Percentiles rank a stretch among this genome's conserved stretches.
Evolutionary conservation across 2,329 filamentous ascomycete genomes (phyloP).

Genomic region (Neonectria sp.): DNA sequence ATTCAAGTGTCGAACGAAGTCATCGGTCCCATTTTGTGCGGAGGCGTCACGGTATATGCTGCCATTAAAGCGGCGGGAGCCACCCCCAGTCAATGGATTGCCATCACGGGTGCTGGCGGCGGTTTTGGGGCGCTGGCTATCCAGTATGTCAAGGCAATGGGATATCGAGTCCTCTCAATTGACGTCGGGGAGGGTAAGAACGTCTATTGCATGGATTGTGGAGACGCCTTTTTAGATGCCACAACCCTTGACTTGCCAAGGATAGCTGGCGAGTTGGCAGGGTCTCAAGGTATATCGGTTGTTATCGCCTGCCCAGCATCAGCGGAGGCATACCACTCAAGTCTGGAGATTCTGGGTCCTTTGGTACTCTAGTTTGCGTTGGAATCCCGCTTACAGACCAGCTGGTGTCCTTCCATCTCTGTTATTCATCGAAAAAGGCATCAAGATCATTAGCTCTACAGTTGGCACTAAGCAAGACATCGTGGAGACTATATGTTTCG

Average conservation of each 20-base stretch:
- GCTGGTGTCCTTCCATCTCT: conserved; percentile 51
- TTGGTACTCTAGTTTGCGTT: conserved; percentile 58
- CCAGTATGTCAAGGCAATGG: conserved; percentile 59
- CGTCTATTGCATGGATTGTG: conserved; percentile 44
- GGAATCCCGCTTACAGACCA: conserved; percentile 51
- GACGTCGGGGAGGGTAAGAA: conserved; percentile 53
- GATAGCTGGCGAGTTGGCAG: conserved; percentile 22
- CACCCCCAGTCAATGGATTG: conserved; percentile 54
- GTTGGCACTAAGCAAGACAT: conserved; percentile 58
- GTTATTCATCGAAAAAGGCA: conserved; percentile 53
- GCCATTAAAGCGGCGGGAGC: conserved; percentile 53
- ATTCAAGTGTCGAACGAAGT: conserved; percentile 50
- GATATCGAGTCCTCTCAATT: conserved; percentile 57
- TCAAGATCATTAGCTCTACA: conserved; percentile 52
- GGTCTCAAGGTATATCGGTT: conserved; percentile 40
- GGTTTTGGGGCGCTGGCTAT: conserved; percentile 58
- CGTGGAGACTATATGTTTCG: conserved; percentile 59
- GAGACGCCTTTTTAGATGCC: conserved; percentile 57
- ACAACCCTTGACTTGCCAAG: conserved; percentile 13
- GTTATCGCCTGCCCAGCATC: conserved; percentile 53
- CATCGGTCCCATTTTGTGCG: conserved; percentile 59
- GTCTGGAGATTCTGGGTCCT: conserved; percentile 43
- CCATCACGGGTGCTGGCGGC: conserved; percentile 56
- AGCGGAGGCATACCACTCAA: conserved; percentile 52
- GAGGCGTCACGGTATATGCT: conserved; percentile 61